Conservation (phyloP, 345 rosid species). For the Syzygium oleosum region DNA sequence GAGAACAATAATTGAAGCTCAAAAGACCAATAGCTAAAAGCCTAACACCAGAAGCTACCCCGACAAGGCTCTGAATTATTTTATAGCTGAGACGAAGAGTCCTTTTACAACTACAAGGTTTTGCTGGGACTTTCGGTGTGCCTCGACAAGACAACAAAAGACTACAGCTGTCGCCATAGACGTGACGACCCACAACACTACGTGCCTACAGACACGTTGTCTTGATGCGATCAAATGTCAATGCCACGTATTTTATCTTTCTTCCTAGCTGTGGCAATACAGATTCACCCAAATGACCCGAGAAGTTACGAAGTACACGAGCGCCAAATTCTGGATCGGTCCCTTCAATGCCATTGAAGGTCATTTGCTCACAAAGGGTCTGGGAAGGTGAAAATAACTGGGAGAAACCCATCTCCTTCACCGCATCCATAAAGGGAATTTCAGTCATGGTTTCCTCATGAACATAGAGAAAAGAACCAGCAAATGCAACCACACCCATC, state of each 20-base stretch:
- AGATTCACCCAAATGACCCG: not conserved
- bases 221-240: not conserved
- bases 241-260: not conserved
- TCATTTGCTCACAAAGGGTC: not conserved
- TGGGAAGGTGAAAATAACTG: not conserved
- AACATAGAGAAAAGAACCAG: not conserved
- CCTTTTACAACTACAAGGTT: not conserved
- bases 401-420: not conserved
- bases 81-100: not conserved
- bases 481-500: not conserved
- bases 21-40: not conserved
- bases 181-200: not conserved
- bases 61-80: not conserved
- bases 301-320: not conserved
- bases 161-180: not conserved
- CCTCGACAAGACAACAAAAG: not conserved
- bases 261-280: not conserved
- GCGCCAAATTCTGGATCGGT: not conserved
- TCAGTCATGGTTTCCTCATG: constrained; percentile 3
- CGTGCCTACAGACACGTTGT: not conserved
- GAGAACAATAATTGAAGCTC: not conserved
- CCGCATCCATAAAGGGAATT: not conserved
- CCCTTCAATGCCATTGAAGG: not conserved
- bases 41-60: not conserved
- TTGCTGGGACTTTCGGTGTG: not conserved